Evolutionary conservation across 2,329 filamentous ascomycete species (phyloP).

Genomic region (Dactylellina haptotyla): DNA sequence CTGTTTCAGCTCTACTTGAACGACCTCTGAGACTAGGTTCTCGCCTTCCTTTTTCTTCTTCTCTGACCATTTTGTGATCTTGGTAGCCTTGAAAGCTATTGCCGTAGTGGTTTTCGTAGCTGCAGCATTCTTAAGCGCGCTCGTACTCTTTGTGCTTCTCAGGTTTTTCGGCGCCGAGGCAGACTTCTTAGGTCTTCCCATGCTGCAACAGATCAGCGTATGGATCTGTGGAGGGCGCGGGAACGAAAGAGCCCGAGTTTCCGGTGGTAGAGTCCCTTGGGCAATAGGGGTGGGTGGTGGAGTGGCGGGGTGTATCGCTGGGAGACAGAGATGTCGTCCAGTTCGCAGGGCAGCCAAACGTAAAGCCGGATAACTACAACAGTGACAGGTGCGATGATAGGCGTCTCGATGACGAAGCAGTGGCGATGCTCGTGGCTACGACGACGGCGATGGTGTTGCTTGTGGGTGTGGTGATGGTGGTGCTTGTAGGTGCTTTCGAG

Average conservation of each 20-base stretch:
- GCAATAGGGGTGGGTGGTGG: slow-evolving; percentile 3
- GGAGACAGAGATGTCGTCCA: neutral
- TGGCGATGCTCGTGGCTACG: neutral
- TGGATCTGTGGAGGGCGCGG: neutral
- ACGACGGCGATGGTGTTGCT: neutral
- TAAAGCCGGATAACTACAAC: neutral
- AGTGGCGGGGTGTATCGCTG: slow-evolving; percentile 12
- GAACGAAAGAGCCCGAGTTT: slow-evolving; percentile 1
- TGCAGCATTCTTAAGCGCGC: slow-evolving; percentile 26
- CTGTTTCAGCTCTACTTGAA: slow-evolving; percentile 13
- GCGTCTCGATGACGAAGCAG: slow-evolving; percentile 9
- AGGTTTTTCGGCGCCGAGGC: slow-evolving; percentile 1
- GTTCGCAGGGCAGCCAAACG: neutral
- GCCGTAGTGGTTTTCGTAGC: neutral
- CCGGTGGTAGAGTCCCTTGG: neutral
- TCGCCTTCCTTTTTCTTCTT: slow-evolving; percentile 29
- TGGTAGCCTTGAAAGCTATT: slow-evolving; percentile 37
- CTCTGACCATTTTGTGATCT: slow-evolving; percentile 39
- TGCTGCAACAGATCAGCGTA: slow-evolving; percentile 3
- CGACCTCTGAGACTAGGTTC: neutral
- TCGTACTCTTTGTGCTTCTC: slow-evolving; percentile 14
- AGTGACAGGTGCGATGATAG: neutral
- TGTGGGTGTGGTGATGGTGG: slow-evolving; percentile 11
- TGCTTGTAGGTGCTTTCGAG: slow-evolving; percentile 14
- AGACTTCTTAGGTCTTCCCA: slow-evolving; percentile 48